Conservation (phyloP, 192 early-diverging fungal species). For the Umbelopsis vinacea region DNA sequence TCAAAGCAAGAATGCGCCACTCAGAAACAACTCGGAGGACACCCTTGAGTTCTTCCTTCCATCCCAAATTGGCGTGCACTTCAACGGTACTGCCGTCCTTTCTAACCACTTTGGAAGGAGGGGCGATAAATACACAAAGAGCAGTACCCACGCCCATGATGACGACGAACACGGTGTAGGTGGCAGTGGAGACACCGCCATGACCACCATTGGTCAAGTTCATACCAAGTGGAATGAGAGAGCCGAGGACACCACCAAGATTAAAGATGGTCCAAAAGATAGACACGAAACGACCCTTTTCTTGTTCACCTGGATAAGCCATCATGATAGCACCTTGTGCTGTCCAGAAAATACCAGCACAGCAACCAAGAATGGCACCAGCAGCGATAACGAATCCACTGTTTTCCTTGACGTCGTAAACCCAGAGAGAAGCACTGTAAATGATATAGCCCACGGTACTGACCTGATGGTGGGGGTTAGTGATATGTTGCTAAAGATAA, state of each 20-base stretch:
- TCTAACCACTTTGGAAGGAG: slow-evolving; percentile 59
- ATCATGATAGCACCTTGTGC: slow-evolving; percentile 84
- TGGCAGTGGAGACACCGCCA: slow-evolving; percentile 63
- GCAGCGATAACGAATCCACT: slow-evolving; percentile 68
- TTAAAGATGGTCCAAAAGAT: slow-evolving; percentile 92
- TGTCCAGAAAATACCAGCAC: slow-evolving; percentile 73
- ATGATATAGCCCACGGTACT: slow-evolving; percentile 66
- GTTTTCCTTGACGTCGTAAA: slow-evolving; percentile 55
- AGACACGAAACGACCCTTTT: slow-evolving; percentile 80
- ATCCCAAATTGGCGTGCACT: slow-evolving; percentile 65
- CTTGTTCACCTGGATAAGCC: slow-evolving; percentile 78
- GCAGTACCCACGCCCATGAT: slow-evolving; percentile 64
- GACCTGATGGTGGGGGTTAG: slow-evolving; percentile 27
- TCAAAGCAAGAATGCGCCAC: slow-evolving; percentile 65
- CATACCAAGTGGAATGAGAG: slow-evolving; percentile 71
- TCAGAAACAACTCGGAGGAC: slow-evolving; percentile 58
- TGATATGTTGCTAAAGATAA: slow-evolving; percentile 20
- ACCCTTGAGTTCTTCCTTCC: slow-evolving; percentile 52
- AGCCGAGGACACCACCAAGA: slow-evolving; percentile 79
- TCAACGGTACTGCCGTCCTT: slow-evolving; percentile 67
- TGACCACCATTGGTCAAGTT: slow-evolving; percentile 62
- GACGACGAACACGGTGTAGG: slow-evolving; percentile 70
- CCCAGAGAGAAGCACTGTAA: slow-evolving; percentile 67
- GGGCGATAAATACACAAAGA: slow-evolving; percentile 56
- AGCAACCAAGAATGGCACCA: slow-evolving; percentile 79